Evolutionary conservation across 148 eudicot species (phyloP), one percentile per base, ranked within the genome.

Genomic region (Simmondsia chinensis): DNA sequence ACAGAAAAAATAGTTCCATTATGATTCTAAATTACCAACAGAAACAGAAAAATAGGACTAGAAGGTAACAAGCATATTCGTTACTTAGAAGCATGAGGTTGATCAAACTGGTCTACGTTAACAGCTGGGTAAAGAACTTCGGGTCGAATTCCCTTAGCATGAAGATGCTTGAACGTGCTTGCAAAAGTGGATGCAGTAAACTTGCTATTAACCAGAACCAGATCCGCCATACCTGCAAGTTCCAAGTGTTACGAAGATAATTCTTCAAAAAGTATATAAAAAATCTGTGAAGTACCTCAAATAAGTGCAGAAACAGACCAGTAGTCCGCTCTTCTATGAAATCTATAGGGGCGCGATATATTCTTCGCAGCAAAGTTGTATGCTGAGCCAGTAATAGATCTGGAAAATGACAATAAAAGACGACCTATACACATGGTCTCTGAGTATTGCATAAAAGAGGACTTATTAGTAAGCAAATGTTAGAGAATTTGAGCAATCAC

Each of bases 341-440:
- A 61, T 89, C 93, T 39, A 89, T 74, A 36, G 97, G 97, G 59
- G 65, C 85, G 41, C 97, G 73, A 33, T 91, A 91, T 32, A 85
- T 60, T 75, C 79, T 82, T 71, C 94, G 61, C 15, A 85, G 68
- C 10, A 59, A 0, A 20, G 95, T 85, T 4, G 88, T 82, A 51
- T 76, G 97, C 50, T 91, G 81, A 43, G 97, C 95, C 43, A 91
- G 68, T 47, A 91, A 69, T 63, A 91, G 60, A 73, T 91, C 97
- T 1, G 97, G 97, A 75, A 91, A 91, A 76, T 91, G 95, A 51
- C 94, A 85, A 56, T 85, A 91, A 61, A 91, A 91, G 43, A 85
- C 82, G 56, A 85, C 94, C 97, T 91, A 66, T 36, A 75, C 12
- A 33, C 16, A 36, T 11, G 39, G 39, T n/a, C n/a, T n/a, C n/a